These are phyloP conservation scores for Cavenderia fasciculata DNA, from an alignment of 78 protist species.

Conservation along the genomic window DNA sequence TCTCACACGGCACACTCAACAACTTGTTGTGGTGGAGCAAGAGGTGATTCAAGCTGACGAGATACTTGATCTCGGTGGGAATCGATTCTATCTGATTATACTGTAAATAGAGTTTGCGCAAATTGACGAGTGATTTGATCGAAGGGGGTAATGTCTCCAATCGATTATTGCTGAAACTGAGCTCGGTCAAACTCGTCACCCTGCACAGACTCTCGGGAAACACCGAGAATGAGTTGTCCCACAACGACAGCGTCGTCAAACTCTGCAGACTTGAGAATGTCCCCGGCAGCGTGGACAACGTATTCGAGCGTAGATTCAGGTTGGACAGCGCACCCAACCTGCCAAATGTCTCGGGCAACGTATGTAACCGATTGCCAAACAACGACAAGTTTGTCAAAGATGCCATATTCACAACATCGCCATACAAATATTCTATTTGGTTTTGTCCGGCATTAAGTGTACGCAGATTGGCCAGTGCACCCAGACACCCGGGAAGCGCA, in stretches of 20 bases:
- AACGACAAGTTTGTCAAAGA: slow-evolving; percentile 19
- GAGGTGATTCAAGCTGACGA: slow-evolving; percentile 14
- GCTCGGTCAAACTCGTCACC: background rate
- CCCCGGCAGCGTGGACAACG: background rate
- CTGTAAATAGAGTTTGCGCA: slow-evolving; percentile 45
- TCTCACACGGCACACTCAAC: slow-evolving; percentile 21
- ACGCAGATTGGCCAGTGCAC: background rate
- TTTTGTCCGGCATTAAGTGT: slow-evolving; percentile 58
- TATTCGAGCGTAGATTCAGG: slow-evolving; percentile 35
- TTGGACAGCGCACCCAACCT: background rate
- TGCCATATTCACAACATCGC: slow-evolving; percentile 31
- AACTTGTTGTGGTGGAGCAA: slow-evolving; percentile 44
- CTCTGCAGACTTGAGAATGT: background rate
- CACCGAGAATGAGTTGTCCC: slow-evolving; percentile 48
- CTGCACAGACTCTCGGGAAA: slow-evolving; percentile 21
- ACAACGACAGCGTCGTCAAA: slow-evolving; percentile 12
- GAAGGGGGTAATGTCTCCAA: background rate
- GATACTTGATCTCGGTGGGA: slow-evolving; percentile 50
- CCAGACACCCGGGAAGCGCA: slow-evolving; percentile 35
- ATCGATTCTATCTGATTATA: slow-evolving; percentile 48
- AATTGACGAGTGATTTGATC: background rate
- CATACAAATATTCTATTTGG: slow-evolving; percentile 52
- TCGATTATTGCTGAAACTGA: slow-evolving; percentile 38
- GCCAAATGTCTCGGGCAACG: slow-evolving; percentile 37
- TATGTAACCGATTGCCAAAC: slow-evolving; percentile 6